Conservation (phyloP, 176 grass and related monocot genomes). For the Thalia dealbata region DNA sequence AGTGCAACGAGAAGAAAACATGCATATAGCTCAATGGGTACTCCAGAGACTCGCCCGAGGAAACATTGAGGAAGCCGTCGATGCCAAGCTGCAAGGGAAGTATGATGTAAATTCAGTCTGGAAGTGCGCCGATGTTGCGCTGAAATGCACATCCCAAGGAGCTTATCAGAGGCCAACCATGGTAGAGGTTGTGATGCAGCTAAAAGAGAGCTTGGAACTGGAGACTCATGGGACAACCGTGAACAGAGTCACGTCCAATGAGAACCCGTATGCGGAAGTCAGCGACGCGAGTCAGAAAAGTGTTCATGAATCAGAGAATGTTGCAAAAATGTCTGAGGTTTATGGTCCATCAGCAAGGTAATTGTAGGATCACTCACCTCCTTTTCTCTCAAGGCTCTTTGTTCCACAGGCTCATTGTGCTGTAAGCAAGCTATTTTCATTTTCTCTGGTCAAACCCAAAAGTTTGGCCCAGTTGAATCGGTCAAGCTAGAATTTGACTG, state of each 20-base stretch:
- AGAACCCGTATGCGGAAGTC: background rate
- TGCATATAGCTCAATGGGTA: background rate
- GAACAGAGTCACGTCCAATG: background rate
- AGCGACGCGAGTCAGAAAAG: background rate
- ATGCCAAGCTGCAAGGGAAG: background rate
- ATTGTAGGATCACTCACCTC: background rate
- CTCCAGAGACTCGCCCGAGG: background rate
- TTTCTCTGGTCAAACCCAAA: no score
- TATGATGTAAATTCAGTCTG: background rate
- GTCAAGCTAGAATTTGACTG: no score
- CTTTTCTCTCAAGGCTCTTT: background rate
- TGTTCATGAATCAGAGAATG: background rate
- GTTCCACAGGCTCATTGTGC: background rate
- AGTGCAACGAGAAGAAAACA: background rate
- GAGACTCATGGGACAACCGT: background rate
- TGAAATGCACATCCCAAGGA: background rate
- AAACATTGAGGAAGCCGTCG: background rate
- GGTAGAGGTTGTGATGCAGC: background rate
- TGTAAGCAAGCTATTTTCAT: no score
- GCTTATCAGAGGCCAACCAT: background rate
- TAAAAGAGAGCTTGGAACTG: background rate
- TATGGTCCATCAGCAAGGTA: background rate
- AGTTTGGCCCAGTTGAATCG: no score
- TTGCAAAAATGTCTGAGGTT: background rate
- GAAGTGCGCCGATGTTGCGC: background rate